Evolutionary conservation across 495 filamentous ascomycete species (phyloP), one percentile per base, ranked within the genome.

Genomic region (Viridothelium virens): DNA sequence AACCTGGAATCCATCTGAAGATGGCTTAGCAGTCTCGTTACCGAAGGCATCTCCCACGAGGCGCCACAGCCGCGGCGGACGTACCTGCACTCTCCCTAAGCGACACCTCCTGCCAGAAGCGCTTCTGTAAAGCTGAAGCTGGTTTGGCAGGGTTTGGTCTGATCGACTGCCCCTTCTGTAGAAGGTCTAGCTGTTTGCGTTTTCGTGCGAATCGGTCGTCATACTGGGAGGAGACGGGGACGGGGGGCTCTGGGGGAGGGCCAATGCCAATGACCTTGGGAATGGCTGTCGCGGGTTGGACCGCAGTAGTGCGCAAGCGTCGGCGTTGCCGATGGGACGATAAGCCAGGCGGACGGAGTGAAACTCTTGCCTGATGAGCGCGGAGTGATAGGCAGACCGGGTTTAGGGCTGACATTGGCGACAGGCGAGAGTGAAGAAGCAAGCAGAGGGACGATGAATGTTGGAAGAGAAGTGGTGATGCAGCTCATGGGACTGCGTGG

Each of bases 31-130:
- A 36, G 10, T 34, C 7, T 7, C 6, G 6, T 6, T 5, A 36
- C 53, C 18, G 25, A 53, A 53, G 48, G 11, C 18, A 5, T 25
- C 5, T 25, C 11, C 48, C 48, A 14, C 11, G 48, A 53, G n/a
- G 53, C 31, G 31, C 31, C 66, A 50, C 47, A 66, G n/a, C 47
- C n/a, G 62, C 18, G 62, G 38, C 31, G 48, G 36, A 64, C 73
- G 18, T 75, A 81, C 81, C 84, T 63, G 85, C 81, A 65, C 82
- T 73, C 65, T 81, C 77, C 61, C 82, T 77, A 16, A 95, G 86
- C 71, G 80, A 75, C 3, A 91, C 89, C 77, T 93, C 81, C 72
- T 88, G 91, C 91, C 91, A 96, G 75, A 95, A 94, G 7, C 90
- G 81, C 75, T 87, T 88, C 74, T 82, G 84, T 65, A 89, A 76